Evolutionary conservation across 805 yeast genomes (phyloP).

Genomic region (Candida alai): DNA sequence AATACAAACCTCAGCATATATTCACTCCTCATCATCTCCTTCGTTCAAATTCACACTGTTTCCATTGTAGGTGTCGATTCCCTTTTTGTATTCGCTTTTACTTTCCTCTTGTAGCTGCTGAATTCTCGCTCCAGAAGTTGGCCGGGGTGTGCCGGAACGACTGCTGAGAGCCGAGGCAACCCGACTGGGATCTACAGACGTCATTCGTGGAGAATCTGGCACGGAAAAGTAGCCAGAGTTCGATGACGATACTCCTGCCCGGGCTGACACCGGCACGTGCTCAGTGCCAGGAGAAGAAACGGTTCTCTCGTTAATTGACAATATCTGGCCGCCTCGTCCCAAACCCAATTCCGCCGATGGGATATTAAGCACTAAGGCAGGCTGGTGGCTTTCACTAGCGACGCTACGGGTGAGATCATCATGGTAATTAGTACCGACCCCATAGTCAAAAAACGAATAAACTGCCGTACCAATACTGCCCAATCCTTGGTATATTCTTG

Average conservation of each 20-base stretch:
- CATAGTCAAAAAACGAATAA: slow-evolving; percentile 41
- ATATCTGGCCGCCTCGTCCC: no score
- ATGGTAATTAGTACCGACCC: slow-evolving; percentile 21
- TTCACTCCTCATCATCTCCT: slow-evolving; percentile 8
- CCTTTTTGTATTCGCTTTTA: slow-evolving; percentile 6
- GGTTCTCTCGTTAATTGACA: no score
- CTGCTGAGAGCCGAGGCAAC: slow-evolving; percentile 10
- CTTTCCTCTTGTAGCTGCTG: slow-evolving; percentile 18
- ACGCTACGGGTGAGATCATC: no score
- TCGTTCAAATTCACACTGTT: slow-evolving; percentile 13
- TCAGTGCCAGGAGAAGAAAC: no score
- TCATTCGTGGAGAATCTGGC: slow-evolving; percentile 2
- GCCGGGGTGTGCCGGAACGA: slow-evolving; percentile 16
- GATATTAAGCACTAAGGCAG: no score
- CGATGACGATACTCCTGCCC: slow-evolving; percentile 3
- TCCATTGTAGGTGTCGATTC: slow-evolving; percentile 14
- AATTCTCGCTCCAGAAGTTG: slow-evolving; percentile 13
- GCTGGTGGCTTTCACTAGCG: no score
- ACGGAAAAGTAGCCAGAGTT: no score
- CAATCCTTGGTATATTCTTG: slow-evolving; percentile 8
- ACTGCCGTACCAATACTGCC: slow-evolving; percentile 25
- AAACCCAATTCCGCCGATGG: no score
- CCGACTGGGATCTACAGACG: slow-evolving; percentile 4
- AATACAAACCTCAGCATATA: no score
- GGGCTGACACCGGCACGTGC: slow-evolving; percentile 2